Percentiles rank a stretch among this genome's conserved stretches.
These are phyloP conservation scores for Candida germanica DNA, from an alignment of 805 yeast genomes.

Conservation along the genomic window DNA sequence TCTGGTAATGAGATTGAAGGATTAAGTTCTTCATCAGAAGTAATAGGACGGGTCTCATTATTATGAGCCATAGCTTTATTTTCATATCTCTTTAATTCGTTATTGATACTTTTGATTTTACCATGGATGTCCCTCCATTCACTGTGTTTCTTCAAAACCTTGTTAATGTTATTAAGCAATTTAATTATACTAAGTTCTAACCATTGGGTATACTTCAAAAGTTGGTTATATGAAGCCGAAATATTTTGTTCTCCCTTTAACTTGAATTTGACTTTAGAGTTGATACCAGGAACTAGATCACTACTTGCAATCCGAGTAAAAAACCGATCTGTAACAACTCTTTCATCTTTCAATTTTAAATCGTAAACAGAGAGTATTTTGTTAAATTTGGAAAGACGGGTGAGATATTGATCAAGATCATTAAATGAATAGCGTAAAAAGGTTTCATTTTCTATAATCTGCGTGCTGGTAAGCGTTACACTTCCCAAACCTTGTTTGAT, in stretches of 20 bases:
- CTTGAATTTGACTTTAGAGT: constrained; percentile 5
- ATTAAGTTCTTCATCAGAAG: neutral
- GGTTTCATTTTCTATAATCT: constrained; percentile 41
- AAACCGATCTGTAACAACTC: constrained; percentile 17
- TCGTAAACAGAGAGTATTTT: constrained; percentile 33
- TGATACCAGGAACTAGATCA: constrained; percentile 4
- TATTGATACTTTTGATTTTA: constrained; percentile 24
- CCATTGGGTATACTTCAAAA: constrained; percentile 20
- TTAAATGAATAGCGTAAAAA: constrained; percentile 46
- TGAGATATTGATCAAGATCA: constrained; percentile 37
- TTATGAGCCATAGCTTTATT: constrained; percentile 12
- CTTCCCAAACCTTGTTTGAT: constrained; percentile 22
- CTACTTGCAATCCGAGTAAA: constrained; percentile 6
- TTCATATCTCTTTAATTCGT: constrained; percentile 28
- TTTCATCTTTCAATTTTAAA: constrained; percentile 32
- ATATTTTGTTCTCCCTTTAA: constrained; percentile 9
- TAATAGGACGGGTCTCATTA: neutral
- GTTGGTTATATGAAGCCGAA: constrained; percentile 10
- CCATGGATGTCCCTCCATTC: constrained; percentile 31
- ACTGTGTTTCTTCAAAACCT: constrained; percentile 21
- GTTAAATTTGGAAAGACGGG: constrained; percentile 30
- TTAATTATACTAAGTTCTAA: constrained; percentile 22
- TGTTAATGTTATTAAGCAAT: constrained; percentile 21
- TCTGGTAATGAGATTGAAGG: neutral
- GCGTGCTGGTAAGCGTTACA: constrained; percentile 18